Conservation (phyloP, 2,329 filamentous ascomycete species). For the Sporothrix sp. region DNA sequence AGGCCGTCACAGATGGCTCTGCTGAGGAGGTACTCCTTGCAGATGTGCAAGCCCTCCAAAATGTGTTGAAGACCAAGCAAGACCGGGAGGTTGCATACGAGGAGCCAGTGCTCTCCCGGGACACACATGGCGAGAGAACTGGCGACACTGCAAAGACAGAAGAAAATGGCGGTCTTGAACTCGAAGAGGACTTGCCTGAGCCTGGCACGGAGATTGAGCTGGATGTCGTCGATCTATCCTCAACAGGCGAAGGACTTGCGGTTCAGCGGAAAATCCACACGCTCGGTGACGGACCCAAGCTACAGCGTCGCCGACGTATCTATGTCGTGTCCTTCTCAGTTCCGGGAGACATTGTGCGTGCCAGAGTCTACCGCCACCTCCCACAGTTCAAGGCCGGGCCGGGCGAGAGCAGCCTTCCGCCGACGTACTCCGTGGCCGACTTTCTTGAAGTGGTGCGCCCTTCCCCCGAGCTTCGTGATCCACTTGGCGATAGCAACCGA, state of each 20-base stretch:
- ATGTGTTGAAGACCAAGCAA: conserved; percentile 28
- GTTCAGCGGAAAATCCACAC: conserved; percentile 33
- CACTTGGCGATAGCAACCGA: conserved; percentile 64
- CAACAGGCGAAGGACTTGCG: conserved; percentile 84
- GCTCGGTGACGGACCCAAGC: conserved; percentile 26
- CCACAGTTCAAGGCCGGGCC: conserved; percentile 25
- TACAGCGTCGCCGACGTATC: conserved; percentile 43
- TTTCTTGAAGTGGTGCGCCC: conserved; percentile 68
- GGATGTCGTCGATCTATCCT: conserved; percentile 72
- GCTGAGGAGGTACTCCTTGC: conserved; percentile 56
- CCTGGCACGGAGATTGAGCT: conserved; percentile 69
- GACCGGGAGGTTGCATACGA: conserved; percentile 22
- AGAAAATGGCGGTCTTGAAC: conserved; percentile 12
- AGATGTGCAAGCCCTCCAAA: conserved; percentile 50
- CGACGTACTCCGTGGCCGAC: conserved; percentile 68
- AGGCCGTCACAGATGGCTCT: conserved; percentile 45
- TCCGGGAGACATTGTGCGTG: conserved; percentile 71
- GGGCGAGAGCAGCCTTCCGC: background rate
- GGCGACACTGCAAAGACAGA: conserved; percentile 10
- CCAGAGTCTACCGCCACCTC: conserved; percentile 69
- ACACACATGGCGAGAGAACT: background rate
- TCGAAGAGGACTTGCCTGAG: conserved; percentile 43
- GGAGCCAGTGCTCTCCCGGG: conserved; percentile 11
- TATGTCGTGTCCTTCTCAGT: conserved; percentile 84
- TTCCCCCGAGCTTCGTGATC: conserved; percentile 34